A percentile compares a stretch with the other conserved stretches of the same genome.
These are phyloP conservation scores for Aspergillus hortae DNA, from an alignment of 2,329 filamentous ascomycete genomes.

Conservation along the genomic window DNA sequence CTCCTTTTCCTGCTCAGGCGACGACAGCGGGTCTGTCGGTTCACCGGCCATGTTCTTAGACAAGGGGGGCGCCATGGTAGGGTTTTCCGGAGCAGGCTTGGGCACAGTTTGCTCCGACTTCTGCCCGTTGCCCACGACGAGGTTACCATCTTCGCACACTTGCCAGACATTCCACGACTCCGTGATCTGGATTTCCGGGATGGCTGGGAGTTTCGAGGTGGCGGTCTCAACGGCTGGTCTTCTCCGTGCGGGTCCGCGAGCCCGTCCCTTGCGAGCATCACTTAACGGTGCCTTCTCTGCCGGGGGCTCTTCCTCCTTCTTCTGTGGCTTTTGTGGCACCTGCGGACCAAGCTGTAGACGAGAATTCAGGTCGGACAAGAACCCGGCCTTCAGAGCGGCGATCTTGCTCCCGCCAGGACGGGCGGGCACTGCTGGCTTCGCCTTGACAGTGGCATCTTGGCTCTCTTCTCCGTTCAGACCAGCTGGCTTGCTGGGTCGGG, in stretches of 20 bases:
- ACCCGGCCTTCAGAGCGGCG: constrained; percentile 82
- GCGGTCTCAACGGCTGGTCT: constrained; percentile 61
- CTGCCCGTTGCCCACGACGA: constrained; percentile 26
- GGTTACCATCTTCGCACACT: constrained; percentile 30
- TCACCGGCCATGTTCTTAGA: constrained; percentile 35
- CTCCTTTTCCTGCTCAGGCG: constrained; percentile 6
- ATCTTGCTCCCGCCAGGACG: constrained; percentile 82
- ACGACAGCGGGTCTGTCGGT: constrained; percentile 26
- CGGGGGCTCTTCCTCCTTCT: constrained; percentile 56
- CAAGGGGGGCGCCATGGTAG: constrained; percentile 26
- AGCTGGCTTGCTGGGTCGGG: constrained; percentile 56
- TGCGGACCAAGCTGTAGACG: constrained; percentile 84
- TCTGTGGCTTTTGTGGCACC: constrained; percentile 67
- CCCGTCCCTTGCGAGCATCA: constrained; percentile 87
- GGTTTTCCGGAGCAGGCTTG: constrained; percentile 7
- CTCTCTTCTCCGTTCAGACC: constrained; percentile 30
- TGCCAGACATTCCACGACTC: constrained; percentile 42
- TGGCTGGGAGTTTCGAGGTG: constrained; percentile 32
- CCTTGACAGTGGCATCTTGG: constrained; percentile 48
- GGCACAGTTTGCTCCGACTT: constrained; percentile 13
- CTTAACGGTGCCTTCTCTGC: constrained; percentile 74
- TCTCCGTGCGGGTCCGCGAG: constrained; percentile 79
- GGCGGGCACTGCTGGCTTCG: constrained; percentile 80
- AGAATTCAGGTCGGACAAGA: constrained; percentile 90
- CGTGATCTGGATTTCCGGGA: constrained; percentile 38